phyloP scores from a whole-genome alignment of 768 basidiomycete species.

The Russula compacta region DNA sequence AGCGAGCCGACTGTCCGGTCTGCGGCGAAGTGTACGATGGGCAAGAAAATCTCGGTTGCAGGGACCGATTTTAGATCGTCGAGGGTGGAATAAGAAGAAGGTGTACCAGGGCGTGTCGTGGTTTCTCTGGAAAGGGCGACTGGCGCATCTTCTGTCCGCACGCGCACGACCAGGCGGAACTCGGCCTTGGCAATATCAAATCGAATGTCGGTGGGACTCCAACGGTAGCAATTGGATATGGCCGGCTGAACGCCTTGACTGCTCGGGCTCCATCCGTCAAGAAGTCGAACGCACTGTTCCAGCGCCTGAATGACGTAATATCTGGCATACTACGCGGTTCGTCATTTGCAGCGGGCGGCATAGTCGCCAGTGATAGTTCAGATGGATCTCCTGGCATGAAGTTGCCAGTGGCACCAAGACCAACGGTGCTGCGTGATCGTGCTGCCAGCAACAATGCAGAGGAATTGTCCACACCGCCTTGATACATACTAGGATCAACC shows the following conservation, averaged over 20 bases:
- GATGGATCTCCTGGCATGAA: conserved; percentile 25
- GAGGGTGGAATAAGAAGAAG: conserved; percentile 19
- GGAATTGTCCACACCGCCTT: conserved; percentile 29
- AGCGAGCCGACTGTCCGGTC: conserved; percentile 24
- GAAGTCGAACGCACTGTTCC: conserved; percentile 55
- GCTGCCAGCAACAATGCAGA: conserved; percentile 32
- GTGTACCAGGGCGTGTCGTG: conserved; percentile 8
- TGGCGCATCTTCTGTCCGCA: conserved; percentile 47
- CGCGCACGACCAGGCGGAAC: conserved; percentile 62
- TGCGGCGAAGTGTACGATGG: conserved; percentile 80
- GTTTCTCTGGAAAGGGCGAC: conserved; percentile 13
- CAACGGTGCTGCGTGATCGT: conserved; percentile 5
- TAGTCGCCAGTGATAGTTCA: conserved; percentile 31
- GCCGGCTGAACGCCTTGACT: conserved; percentile 73
- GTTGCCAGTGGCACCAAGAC: neutral
- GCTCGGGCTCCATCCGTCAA: conserved; percentile 83
- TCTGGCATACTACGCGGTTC: conserved; percentile 10
- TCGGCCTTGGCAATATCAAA: conserved; percentile 67
- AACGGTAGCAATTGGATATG: conserved; percentile 69
- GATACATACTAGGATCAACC: conserved; percentile 23
- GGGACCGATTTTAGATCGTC: conserved; percentile 28
- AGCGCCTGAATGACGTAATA: conserved; percentile 27
- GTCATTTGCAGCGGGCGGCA: conserved; percentile 22
- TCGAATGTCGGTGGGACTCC: conserved; percentile 56
- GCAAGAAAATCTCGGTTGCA: conserved; percentile 87